These are phyloP conservation scores for Eutypa lata DNA, from an alignment of 2,329 filamentous ascomycete genomes.

Conservation along the genomic window DNA sequence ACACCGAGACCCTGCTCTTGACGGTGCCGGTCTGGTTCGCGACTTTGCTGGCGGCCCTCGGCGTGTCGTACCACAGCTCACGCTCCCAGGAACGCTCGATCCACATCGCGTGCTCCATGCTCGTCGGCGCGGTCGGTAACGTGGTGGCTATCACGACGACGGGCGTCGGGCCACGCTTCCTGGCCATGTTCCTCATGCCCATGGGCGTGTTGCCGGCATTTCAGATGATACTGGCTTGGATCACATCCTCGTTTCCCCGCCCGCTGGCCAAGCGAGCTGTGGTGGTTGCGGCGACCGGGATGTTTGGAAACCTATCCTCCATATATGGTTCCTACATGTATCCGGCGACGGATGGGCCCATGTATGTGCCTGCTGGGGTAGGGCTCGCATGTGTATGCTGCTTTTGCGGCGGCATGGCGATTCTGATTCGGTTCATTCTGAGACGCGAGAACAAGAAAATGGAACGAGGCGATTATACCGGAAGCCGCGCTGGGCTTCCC, in stretches of 20 bases:
- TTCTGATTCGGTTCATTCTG: neutral
- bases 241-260: neutral
- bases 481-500: too few species aligned
- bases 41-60: neutral
- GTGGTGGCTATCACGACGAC: too few species aligned
- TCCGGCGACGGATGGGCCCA: neutral
- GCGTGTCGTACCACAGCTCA: neutral
- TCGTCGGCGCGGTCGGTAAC: too few species aligned
- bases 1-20: neutral
- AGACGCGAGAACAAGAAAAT: neutral
- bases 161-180: too few species aligned
- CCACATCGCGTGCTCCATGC: neutral
- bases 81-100: neutral
- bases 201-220: neutral
- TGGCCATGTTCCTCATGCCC: neutral
- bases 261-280: neutral
- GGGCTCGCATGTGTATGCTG: neutral
- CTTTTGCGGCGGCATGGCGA: neutral
- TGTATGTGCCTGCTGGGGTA: neutral
- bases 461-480: neutral
- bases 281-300: neutral
- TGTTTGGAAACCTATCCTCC: neutral
- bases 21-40: neutral
- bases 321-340: neutral
- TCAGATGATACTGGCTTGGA: neutral